phyloP scores from a whole-genome alignment of 2,329 filamentous ascomycete species.

The Phyllosticta citriasiana region DNA sequence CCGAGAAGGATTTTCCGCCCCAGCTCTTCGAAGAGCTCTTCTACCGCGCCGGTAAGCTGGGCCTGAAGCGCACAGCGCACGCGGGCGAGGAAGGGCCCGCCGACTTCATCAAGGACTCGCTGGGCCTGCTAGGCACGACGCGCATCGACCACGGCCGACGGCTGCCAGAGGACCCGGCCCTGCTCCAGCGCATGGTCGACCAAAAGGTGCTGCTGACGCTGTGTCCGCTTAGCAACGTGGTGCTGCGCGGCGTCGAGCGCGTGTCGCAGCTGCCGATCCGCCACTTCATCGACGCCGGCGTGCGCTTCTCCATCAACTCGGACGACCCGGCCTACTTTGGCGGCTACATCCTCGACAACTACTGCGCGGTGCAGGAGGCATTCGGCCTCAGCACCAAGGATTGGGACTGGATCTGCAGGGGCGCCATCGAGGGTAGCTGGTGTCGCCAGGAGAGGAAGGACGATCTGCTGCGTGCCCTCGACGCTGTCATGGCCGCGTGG shows the following conservation, averaged over 20 bases:
- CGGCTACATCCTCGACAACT: conserved; percentile 65
- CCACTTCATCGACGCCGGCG: conserved; percentile 51
- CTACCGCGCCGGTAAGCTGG: conserved; percentile 37
- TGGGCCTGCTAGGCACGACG: conserved; percentile 51
- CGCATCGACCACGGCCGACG: conserved; percentile 69
- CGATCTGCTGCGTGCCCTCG: conserved; percentile 36
- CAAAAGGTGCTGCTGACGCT: conserved; percentile 55
- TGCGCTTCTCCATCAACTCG: conserved; percentile 63
- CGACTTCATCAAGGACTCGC: conserved; percentile 53
- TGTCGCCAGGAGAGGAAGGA: conserved; percentile 53
- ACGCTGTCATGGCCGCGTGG: conserved; percentile 2
- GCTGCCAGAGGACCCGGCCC: conserved; percentile 47
- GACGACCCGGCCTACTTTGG: conserved; percentile 71
- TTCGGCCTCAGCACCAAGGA: conserved; percentile 54
- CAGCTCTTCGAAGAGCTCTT: conserved; percentile 54
- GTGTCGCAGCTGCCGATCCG: conserved; percentile 52
- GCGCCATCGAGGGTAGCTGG: conserved; percentile 60
- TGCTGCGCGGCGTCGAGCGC: conserved; percentile 44
- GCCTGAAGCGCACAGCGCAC: conserved; percentile 59
- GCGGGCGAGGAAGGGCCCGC: conserved; percentile 66
- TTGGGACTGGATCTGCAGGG: conserved; percentile 54
- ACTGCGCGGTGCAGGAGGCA: conserved; percentile 63
- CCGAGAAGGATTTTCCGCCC: conserved; percentile 36
- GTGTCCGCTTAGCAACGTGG: conserved; percentile 65
- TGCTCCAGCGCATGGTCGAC: conserved; percentile 49